Base-by-base conservation (phyloP, 805 yeast genomes). In the Candida rishiriensis region DNA sequence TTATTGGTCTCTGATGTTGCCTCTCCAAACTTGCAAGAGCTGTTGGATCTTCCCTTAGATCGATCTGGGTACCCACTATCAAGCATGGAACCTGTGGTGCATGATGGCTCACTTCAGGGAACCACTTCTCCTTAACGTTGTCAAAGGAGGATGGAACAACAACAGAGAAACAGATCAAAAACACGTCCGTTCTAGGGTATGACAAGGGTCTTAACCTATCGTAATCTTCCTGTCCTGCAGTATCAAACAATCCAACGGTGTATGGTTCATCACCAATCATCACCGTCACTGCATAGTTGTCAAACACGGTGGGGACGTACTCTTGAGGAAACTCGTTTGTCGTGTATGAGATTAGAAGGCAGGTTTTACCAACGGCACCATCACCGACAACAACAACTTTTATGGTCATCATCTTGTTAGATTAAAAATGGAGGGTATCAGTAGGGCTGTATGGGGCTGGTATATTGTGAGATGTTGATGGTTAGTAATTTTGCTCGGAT, bases 161-260 rank as follows among this genome's bases (percentile, higher is more conserved):
- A 48, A 93, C 97, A 32, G 95, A 85, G 70, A 93, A 91, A 70
- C 99, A 93, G 47, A 91, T 96, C 56, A 91, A 74, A 63, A 91
- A 91, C 38, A 91, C 97, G 67, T 91, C 99, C 5, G 99, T 93
- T 43, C 95, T 93, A 14, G 99, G 98, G 68, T 91, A 91, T 45
- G 95, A 85, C 57, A 93, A 78, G 9, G 99, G 99, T 71, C 99
- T 86, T 63, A 91, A 74, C 64, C 99, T 81, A 72, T 91, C 99
- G 68, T 93, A 91, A 74, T 91, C 99, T 78, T 91, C 99, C 74
- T 91, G 99, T 41, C 99, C 99, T 28, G 99, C 99, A 31, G 99
- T 91, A 72, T 91, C 99, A 62, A 93, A 91, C 49, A 91, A 73
- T n/a, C 98, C 97, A 59, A 91, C 78, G 14, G 97, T 93, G 66